A percentile compares a stretch with the other conserved stretches of the same genome.
phyloP scores from a whole-genome alignment of 164 flowering plant species.

The Vitis amurensis region DNA sequence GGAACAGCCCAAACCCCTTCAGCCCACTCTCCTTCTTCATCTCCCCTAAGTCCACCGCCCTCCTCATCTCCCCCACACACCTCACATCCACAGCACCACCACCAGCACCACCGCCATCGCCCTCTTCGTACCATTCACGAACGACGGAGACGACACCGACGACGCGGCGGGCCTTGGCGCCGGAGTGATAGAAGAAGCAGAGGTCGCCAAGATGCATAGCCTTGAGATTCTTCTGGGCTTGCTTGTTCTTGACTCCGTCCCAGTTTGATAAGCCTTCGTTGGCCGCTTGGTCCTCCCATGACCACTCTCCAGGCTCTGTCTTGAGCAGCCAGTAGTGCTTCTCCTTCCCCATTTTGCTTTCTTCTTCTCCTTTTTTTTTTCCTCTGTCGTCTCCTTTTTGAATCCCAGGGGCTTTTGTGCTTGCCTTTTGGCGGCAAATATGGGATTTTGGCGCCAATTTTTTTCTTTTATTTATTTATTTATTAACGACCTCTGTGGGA shows the following conservation, averaged over 20 bases:
- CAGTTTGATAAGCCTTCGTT: constrained; percentile 67
- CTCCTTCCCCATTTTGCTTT: constrained; percentile 11
- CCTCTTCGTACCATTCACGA: constrained; percentile 61
- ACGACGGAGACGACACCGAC: constrained; percentile 81
- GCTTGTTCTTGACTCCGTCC: constrained; percentile 97
- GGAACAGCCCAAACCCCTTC: constrained; percentile 63
- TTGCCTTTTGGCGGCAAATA: too few species aligned
- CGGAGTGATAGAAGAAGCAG: constrained; percentile 98
- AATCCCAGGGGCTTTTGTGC: too few species aligned
- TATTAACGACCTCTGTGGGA: too few species aligned
- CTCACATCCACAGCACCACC: constrained; percentile 73
- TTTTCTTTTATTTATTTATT: too few species aligned
- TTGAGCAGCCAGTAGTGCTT: constrained; percentile 75
- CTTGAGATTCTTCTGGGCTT: constrained; percentile 84
- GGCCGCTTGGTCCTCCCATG: constrained; percentile 91
- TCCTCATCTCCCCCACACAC: constrained; percentile 84
- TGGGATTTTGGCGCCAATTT: too few species aligned
- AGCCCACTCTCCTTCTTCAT: constrained; percentile 68
- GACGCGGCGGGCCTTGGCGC: constrained; percentile 62
- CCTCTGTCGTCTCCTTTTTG: too few species aligned
- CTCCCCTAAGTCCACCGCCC: constrained; percentile 72
- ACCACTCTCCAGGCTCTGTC: constrained; percentile 92
- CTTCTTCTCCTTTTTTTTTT: too few species aligned
- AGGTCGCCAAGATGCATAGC: constrained; percentile 68
- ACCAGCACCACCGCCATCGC: constrained; percentile 36